Conservation (phyloP, 139 green algal genomes). For the Picochlorum costavermella region DNA sequence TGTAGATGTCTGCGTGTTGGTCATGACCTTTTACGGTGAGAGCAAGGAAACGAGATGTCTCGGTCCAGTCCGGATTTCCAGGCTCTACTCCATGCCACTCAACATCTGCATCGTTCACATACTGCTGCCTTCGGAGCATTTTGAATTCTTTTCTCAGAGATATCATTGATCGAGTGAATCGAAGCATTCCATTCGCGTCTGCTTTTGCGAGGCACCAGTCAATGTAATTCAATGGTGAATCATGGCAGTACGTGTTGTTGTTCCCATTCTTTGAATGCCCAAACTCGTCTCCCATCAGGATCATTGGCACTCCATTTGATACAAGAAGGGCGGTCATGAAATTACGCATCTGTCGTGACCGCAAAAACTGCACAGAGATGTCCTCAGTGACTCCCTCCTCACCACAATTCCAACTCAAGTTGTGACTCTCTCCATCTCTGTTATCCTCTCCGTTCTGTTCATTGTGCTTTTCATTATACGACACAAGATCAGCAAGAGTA, state of each 20-base stretch:
- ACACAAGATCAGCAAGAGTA: conserved; percentile 84
- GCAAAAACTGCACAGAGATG: conserved; percentile 40
- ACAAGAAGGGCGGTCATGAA: conserved; percentile 79
- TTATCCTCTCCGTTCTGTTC: conserved; percentile 81
- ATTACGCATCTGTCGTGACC: conserved; percentile 81
- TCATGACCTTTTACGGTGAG: conserved; percentile 46
- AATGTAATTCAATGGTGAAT: conserved; percentile 83
- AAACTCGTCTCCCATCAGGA: conserved; percentile 96
- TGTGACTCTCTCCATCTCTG: conserved; percentile 90
- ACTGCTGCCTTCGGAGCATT: conserved; percentile 52
- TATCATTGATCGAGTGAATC: conserved; percentile 69
- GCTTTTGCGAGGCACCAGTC: conserved; percentile 56
- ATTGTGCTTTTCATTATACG: conserved; percentile 98
- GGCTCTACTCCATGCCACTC: conserved; percentile 74
- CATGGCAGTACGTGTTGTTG: conserved; percentile 99
- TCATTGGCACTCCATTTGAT: conserved; percentile 87
- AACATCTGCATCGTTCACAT: conserved; percentile 57
- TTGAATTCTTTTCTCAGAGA: conserved; percentile 34
- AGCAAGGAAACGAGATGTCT: conserved; percentile 78
- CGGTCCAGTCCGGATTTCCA: conserved; percentile 76
- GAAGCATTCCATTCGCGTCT: conserved; percentile 56
- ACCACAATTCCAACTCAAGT: conserved; percentile 97
- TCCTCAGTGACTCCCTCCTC: conserved; percentile 64
- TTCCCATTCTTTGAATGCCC: conserved; percentile 89
- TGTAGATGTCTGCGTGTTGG: conserved; percentile 49